Conservation (phyloP, 495 filamentous ascomycete species). For the Lasiosphaeria hispida region DNA sequence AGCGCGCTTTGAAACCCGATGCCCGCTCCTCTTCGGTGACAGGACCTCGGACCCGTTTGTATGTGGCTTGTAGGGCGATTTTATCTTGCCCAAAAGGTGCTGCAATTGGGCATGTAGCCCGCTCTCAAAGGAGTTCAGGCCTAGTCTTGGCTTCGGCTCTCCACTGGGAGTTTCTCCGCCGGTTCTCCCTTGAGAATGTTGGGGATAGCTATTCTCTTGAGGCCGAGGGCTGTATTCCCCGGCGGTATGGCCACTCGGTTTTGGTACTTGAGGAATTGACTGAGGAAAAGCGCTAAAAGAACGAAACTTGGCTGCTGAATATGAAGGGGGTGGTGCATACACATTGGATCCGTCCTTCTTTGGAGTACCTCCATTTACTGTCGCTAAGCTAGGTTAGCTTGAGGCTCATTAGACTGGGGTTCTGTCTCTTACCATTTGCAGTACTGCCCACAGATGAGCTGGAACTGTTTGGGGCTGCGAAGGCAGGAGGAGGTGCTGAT, state of each 20-base stretch:
- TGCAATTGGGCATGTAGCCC: conserved; percentile 26
- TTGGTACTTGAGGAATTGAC: not conserved
- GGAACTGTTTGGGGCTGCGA: conserved; percentile 16
- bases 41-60: not conserved
- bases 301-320: conserved; percentile 3
- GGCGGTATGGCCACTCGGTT: too few species aligned
- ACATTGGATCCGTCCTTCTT: conserved; percentile 24
- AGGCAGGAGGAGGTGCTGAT: conserved; percentile 18
- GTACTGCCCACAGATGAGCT: conserved; percentile 21
- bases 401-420: not conserved
- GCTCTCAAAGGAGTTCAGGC: conserved; percentile 27
- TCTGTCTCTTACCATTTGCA: conserved; percentile 19
- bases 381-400: conserved; percentile 19
- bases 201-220: not conserved
- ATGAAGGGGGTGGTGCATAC: conserved; percentile 26
- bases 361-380: conserved; percentile 18
- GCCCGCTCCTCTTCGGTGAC: conserved; percentile 7
- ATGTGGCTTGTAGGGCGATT: not conserved
- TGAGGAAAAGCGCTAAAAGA: not conserved
- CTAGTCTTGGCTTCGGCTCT: conserved; percentile 11
- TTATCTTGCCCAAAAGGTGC: conserved; percentile 17
- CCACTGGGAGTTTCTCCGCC: conserved; percentile 24
- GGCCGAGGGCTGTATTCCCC: too few species aligned
- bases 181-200: too few species aligned
- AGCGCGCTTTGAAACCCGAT: conserved; percentile 26